Evolutionary conservation across 345 rosid species (phyloP).

Genomic region (Brassica nigra): DNA sequence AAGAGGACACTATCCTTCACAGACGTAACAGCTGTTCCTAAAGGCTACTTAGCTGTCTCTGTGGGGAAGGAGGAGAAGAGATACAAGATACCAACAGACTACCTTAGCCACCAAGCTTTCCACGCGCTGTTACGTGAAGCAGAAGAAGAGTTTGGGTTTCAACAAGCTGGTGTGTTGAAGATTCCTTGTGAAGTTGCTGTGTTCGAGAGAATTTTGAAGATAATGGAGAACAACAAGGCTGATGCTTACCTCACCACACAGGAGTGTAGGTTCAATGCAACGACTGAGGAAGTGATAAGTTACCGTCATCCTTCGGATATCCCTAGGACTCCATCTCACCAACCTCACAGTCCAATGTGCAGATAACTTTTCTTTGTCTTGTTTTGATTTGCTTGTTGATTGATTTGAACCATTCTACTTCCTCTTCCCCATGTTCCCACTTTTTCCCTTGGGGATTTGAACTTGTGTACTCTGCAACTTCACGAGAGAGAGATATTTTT

Average conservation of each 20-base stretch:
- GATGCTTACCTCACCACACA: slow-evolving; percentile 36
- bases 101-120: slow-evolving; percentile 72
- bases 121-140: slow-evolving; percentile 62
- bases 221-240: slow-evolving; percentile 50
- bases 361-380: slow-evolving; percentile 41
- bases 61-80: slow-evolving; percentile 74
- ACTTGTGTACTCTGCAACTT: slow-evolving; percentile 36
- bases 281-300: slow-evolving; percentile 39
- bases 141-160: slow-evolving; percentile 88
- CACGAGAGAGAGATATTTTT: slow-evolving; percentile 29
- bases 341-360: slow-evolving; percentile 72
- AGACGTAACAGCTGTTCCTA: slow-evolving; percentile 52
- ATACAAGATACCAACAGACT: slow-evolving; percentile 64
- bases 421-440: slow-evolving; percentile 25
- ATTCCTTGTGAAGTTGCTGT: slow-evolving; percentile 66
- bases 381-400: slow-evolving; percentile 15
- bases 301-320: slow-evolving; percentile 49
- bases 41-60: slow-evolving; percentile 72
- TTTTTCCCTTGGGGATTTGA: slow-evolving; percentile 34
- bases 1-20: slow-evolving; percentile 79
- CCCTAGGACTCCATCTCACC: slow-evolving; percentile 61
- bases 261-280: slow-evolving; percentile 49
- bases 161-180: slow-evolving; percentile 68
- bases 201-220: slow-evolving; percentile 58
- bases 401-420: slow-evolving; percentile 29